Conservation (phyloP, 306 rosid species). For the Myrica gale region DNA sequence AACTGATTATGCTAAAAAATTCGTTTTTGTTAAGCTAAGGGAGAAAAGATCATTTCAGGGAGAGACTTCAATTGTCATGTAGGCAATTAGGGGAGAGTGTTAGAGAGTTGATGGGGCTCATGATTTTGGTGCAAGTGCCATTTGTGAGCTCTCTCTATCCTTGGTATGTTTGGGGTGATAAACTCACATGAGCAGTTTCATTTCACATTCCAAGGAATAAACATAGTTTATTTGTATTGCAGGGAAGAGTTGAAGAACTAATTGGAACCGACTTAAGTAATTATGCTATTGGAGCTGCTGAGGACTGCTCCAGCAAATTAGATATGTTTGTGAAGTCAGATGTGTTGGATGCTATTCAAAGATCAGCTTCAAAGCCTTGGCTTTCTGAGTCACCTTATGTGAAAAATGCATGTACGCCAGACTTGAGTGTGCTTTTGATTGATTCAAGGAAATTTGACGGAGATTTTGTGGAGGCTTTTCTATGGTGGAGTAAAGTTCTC, state of each 20-base stretch:
- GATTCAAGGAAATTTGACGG: background rate
- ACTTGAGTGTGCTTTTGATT: slow-evolving; percentile 2
- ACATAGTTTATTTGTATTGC: background rate
- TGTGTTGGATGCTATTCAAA: slow-evolving; percentile 5
- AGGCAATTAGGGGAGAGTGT: too few species aligned
- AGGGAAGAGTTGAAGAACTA: slow-evolving; percentile 2
- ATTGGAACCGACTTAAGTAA: background rate
- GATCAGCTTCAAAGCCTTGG: slow-evolving; percentile 8
- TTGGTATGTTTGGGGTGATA: background rate
- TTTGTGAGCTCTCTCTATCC: background rate
- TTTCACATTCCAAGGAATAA: background rate
- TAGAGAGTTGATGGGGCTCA: too few species aligned
- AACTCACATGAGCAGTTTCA: background rate
- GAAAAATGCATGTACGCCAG: background rate
- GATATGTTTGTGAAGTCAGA: background rate
- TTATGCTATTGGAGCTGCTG: slow-evolving; percentile 1
- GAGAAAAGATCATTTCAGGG: too few species aligned
- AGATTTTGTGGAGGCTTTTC: slow-evolving; percentile 8
- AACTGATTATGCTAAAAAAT: too few species aligned
- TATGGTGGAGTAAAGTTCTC: slow-evolving; percentile 7
- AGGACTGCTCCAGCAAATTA: slow-evolving; percentile 2
- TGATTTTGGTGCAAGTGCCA: background rate
- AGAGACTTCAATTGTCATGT: too few species aligned
- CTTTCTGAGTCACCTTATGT: background rate
- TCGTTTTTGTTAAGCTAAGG: too few species aligned